Percentiles rank a stretch among this genome's conserved stretches.
phyloP scores from a whole-genome alignment of 2,329 filamentous ascomycete genomes.

The Zasmidium cellare region DNA sequence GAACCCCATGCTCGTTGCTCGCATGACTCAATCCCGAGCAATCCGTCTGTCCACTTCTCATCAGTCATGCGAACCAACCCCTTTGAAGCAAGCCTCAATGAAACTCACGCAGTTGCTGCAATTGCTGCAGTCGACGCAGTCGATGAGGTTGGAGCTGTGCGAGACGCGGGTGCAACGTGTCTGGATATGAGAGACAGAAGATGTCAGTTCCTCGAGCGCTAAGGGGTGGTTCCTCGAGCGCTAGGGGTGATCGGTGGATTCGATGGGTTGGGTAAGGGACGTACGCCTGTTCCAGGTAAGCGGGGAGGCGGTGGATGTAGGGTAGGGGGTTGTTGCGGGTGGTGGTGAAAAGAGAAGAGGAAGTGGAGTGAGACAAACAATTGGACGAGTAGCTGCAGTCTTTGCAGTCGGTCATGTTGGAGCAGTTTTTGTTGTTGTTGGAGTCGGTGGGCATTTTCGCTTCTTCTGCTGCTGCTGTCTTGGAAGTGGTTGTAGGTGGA shows the following conservation, averaged over 20 bases:
- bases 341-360: neutral
- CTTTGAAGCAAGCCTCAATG: no score
- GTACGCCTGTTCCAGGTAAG: constrained; percentile 8
- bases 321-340: neutral
- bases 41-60: neutral
- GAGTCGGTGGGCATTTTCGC: constrained; percentile 4
- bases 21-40: neutral
- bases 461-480: neutral
- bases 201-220: neutral
- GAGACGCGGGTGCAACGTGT: neutral
- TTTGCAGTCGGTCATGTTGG: constrained; percentile 15
- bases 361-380: constrained; percentile 3
- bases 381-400: constrained; percentile 17
- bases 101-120: constrained; percentile 4
- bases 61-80: neutral
- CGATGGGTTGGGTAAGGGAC: neutral
- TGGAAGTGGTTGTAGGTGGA: neutral
- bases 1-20: constrained; percentile 1
- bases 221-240: no score
- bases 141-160: neutral
- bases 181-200: neutral
- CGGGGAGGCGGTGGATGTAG: constrained; percentile 4
- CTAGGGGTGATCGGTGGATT: neutral
- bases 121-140: constrained; percentile 6
- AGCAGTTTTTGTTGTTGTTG: constrained; percentile 13